phyloP scores from a whole-genome alignment of 1,284 basidiomycete species.

The Schizophyllum amplum region DNA sequence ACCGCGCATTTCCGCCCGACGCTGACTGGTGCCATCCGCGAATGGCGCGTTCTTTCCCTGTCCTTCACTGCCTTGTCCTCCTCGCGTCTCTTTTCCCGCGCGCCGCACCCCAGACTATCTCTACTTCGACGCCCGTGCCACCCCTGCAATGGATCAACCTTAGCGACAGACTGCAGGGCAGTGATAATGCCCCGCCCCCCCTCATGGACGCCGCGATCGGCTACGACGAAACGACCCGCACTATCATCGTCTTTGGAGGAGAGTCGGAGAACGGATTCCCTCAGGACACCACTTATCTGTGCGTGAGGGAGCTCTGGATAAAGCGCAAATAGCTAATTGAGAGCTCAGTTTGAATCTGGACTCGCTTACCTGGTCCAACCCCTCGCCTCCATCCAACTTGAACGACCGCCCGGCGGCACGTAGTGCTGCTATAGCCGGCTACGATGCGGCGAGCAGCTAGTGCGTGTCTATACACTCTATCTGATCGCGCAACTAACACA shows the following conservation, averaged over 20 bases:
- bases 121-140: slow-evolving; percentile 31
- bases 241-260: slow-evolving; percentile 67
- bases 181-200: slow-evolving; percentile 43
- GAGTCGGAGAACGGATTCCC: slow-evolving; percentile 56
- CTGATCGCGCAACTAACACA: slow-evolving; percentile 9
- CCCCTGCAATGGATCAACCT: slow-evolving; percentile 73
- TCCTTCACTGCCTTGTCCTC: slow-evolving; percentile 19
- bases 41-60: slow-evolving; percentile 18
- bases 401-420: slow-evolving; percentile 47
- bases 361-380: slow-evolving; percentile 51
- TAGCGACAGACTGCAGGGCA: slow-evolving; percentile 42
- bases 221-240: slow-evolving; percentile 45
- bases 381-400: slow-evolving; percentile 40
- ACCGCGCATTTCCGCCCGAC: not conserved
- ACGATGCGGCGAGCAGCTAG: slow-evolving; percentile 74
- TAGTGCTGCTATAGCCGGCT: slow-evolving; percentile 51
- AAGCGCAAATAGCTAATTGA: slow-evolving; percentile 9
- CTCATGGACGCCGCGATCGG: slow-evolving; percentile 68
- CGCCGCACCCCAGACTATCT: slow-evolving; percentile 18
- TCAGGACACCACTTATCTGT: slow-evolving; percentile 63
- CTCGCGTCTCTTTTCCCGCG: slow-evolving; percentile 20
- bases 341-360: slow-evolving; percentile 47
- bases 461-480: slow-evolving; percentile 27
- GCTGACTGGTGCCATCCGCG: slow-evolving; percentile 3
- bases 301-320: slow-evolving; percentile 18